Percentiles rank a stretch among this genome's conserved stretches.
Conservation (phyloP, 163 green algal species). For the Chlorella variabilis region DNA sequence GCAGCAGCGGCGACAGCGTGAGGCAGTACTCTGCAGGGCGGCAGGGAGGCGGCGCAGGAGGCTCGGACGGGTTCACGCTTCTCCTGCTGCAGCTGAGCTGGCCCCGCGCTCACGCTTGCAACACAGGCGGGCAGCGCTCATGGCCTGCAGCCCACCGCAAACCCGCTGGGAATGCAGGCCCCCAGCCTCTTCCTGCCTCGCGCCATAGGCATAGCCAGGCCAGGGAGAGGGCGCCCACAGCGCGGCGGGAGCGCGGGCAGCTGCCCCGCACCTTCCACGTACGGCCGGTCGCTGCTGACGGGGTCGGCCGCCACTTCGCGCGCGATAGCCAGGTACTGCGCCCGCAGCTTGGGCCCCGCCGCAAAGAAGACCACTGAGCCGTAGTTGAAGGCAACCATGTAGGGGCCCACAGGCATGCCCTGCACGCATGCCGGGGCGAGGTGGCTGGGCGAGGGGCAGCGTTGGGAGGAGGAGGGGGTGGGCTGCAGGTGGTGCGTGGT, state of each 20-base stretch:
- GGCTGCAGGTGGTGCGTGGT: not conserved
- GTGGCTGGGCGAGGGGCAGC: not conserved
- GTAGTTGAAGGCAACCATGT: constrained; percentile 52
- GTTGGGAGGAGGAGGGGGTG: not conserved
- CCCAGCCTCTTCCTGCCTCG: no score
- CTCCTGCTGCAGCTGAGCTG: no score
- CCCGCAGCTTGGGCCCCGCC: constrained; percentile 1
- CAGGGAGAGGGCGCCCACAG: no score
- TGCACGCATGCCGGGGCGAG: not conserved
- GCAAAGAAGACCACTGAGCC: constrained; percentile 55
- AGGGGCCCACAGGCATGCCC: constrained; percentile 40
- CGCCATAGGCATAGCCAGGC: no score
- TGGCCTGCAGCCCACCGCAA: no score
- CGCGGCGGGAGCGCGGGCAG: no score
- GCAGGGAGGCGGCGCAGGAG: no score
- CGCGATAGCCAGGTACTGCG: constrained; percentile 1
- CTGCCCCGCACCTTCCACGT: constrained; percentile 20
- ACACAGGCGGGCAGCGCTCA: no score
- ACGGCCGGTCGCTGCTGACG: constrained; percentile 25
- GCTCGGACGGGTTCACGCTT: no score
- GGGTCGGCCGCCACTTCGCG: constrained; percentile 27
- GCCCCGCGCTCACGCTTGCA: no score
- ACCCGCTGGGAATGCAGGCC: no score
- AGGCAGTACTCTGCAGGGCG: constrained; percentile 7
- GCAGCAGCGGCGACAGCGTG: constrained; percentile 29